Evolutionary conservation across 805 yeast species (phyloP).

Genomic region (Candida tammaniensis): DNA sequence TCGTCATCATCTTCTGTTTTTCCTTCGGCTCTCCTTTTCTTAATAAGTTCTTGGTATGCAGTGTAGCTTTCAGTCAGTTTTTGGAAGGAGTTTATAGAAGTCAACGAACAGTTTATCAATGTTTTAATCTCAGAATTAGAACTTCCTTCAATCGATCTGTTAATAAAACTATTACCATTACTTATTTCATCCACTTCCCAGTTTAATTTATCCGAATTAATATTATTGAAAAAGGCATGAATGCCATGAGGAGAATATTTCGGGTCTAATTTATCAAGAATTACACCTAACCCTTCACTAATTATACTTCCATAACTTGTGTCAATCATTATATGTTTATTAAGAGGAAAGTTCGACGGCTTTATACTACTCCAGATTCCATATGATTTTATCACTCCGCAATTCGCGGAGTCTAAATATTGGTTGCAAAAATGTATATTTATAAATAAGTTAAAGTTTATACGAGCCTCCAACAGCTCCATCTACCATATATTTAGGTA

Average conservation of each 20-base stretch:
- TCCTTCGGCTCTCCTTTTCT: constrained; percentile 21
- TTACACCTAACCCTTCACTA: constrained; percentile 2
- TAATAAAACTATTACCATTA: constrained; percentile 36
- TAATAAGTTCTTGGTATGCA: constrained; percentile 15
- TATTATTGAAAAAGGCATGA: constrained; percentile 27
- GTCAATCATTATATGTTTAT: constrained; percentile 2
- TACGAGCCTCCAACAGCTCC: constrained; percentile 7
- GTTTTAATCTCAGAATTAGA: constrained; percentile 25
- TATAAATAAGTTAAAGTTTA: constrained; percentile 7
- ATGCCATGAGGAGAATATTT: constrained; percentile 23
- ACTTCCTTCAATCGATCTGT: constrained; percentile 25
- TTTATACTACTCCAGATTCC: too few species aligned
- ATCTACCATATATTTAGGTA: constrained; percentile 8
- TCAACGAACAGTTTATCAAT: constrained; percentile 32
- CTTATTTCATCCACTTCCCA: constrained; percentile 34
- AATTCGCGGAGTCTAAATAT: too few species aligned
- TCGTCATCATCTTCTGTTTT: constrained; percentile 18
- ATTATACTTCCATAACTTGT: constrained; percentile 1
- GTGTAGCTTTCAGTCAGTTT: constrained; percentile 20
- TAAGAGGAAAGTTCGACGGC: too few species aligned
- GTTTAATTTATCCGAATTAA: constrained; percentile 14
- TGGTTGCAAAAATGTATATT: too few species aligned
- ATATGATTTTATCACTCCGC: too few species aligned
- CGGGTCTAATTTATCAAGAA: neutral
- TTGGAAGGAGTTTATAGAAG: constrained; percentile 27